Conservation (phyloP, 768 basidiomycete genomes). For the Lactarius trivialis region DNA sequence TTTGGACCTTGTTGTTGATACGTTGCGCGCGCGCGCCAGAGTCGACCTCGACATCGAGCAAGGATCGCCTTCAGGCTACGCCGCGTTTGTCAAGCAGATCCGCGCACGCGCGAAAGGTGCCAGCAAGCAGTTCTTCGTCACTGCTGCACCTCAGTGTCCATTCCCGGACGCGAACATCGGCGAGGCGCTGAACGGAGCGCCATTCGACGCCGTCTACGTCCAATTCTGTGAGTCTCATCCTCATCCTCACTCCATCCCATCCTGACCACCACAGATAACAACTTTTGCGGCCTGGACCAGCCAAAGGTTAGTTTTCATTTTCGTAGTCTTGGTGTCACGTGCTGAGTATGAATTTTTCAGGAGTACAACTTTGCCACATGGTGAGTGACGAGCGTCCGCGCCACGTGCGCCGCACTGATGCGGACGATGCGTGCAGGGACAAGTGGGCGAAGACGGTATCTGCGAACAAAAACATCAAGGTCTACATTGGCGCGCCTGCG, state of each 20-base stretch:
- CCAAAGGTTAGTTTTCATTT: conserved; percentile 46
- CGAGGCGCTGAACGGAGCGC: conserved; percentile 29
- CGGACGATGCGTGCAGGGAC: conserved; percentile 34
- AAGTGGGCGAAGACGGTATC: conserved; percentile 39
- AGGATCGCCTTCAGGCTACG: conserved; percentile 31
- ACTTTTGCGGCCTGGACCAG: conserved; percentile 36
- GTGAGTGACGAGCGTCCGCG: conserved; percentile 20
- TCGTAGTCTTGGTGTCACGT: conserved; percentile 24
- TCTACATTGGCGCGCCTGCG: conserved; percentile 42
- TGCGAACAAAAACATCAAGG: conserved; percentile 40
- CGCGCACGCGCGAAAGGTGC: conserved; percentile 31
- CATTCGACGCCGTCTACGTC: conserved; percentile 37
- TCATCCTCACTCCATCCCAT: neutral
- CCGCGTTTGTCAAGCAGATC: conserved; percentile 35
- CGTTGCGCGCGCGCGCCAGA: conserved; percentile 14
- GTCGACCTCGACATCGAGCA: conserved; percentile 38
- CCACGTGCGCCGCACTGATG: neutral
- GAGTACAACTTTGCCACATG: conserved; percentile 40
- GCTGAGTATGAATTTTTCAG: conserved; percentile 28
- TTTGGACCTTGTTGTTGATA: neutral
- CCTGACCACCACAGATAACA: conserved; percentile 34
- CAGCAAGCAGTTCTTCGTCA: conserved; percentile 34
- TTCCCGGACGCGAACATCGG: conserved; percentile 35
- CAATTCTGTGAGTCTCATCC: conserved; percentile 42
- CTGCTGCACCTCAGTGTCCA: conserved; percentile 37